Evolutionary conservation across 2,329 filamentous ascomycete genomes (phyloP), one percentile per base, ranked within the genome.

Genomic region (Penicillium janthinellum): DNA sequence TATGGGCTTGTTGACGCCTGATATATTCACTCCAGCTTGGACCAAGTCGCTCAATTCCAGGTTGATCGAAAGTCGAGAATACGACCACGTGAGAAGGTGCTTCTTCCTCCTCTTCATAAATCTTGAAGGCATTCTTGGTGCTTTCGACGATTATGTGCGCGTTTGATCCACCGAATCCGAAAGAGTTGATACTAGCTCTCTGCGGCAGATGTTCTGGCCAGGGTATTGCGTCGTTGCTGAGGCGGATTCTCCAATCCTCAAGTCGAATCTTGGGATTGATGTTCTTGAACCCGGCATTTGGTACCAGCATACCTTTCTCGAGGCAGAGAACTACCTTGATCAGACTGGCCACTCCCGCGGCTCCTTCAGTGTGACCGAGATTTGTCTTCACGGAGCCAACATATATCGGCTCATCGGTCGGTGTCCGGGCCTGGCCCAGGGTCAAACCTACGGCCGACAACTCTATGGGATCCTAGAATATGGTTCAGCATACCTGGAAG

Each of bases 301-400:
- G 78, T 0, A 79, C 77, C 1, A 83, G 64, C 0, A 61, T 61
- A 7, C 68, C 70, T 37, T 81, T 69, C 51, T 78, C 74, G 66
- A 84, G 73, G 44, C 74, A 71, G 28, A 79, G 68, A 0, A 81
- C 64, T 0, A 78, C 75, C 64, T 81, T 82, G 20, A 84, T 70
- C 7, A 84, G 54, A 7, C 80, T 79, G 0, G 82, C 81, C 15
- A 84, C 66, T 0, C 82, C 83, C 2, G 81, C 81, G 1, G 79
- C 76, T 8, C 80, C 80, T 66, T 84, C 83, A 0, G 79, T 79
- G 62, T 85, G 82, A 17, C 83, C 83, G 14, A 74, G 56, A 15
- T 74, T 70, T 14, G 66, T 68, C 52, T 75, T 75, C 37, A 74
- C 65, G 1, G 67, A 69, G 11, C 72, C 73, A 4, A 74, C 63